Evolutionary conservation across 192 early-diverging fungal species (phyloP).

Genomic region (Spinellus fusiger): DNA sequence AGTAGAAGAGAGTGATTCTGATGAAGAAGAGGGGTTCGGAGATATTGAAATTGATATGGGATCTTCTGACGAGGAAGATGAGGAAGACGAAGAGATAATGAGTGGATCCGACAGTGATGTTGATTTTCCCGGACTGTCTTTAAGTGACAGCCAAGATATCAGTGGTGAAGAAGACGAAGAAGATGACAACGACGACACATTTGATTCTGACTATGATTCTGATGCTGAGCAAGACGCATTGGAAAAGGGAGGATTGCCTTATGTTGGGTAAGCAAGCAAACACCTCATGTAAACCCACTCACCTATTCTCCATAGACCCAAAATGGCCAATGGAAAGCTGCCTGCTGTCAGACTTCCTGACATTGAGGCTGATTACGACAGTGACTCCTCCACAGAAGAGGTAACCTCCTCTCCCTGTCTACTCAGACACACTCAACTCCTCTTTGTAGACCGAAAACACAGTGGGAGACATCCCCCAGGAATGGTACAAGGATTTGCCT

Average conservation of each 20-base stretch:
- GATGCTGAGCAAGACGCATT: conserved; percentile 48
- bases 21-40: conserved; percentile 45
- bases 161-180: conserved; percentile 38
- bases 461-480: conserved; percentile 91
- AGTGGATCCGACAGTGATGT: conserved; percentile 43
- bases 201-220: conserved; percentile 38
- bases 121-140: conserved; percentile 24
- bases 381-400: conserved; percentile 90
- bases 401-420: conserved; percentile 24
- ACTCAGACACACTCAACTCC: background rate
- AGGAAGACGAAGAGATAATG: conserved; percentile 29
- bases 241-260: conserved; percentile 29
- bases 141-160: conserved; percentile 33
- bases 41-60: conserved; percentile 44
- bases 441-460: conserved; percentile 70
- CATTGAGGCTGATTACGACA: conserved; percentile 91
- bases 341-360: conserved; percentile 55
- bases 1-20: conserved; percentile 21
- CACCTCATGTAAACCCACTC: background rate
- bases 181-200: conserved; percentile 36
- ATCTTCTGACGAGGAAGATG: conserved; percentile 45
- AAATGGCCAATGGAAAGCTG: conserved; percentile 23
- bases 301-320: no score
- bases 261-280: conserved; percentile 17
- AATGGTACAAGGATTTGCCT: conserved; percentile 96